Evolutionary conservation across 371 early-diverging fungal genomes (phyloP).

Genomic region (Nematocida homosporus): DNA sequence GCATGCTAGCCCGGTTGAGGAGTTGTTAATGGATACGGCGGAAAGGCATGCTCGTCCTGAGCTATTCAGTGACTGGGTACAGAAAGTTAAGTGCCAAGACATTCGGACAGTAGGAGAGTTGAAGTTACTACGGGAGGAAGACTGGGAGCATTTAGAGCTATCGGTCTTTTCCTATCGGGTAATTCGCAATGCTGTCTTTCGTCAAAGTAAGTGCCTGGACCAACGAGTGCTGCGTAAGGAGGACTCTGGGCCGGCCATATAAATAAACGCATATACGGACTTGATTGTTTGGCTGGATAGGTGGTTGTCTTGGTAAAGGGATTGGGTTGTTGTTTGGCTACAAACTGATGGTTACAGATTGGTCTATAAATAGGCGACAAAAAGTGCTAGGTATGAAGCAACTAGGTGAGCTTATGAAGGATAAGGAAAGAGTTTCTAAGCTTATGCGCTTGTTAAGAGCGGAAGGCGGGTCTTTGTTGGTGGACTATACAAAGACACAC

Average conservation of each 20-base stretch:
- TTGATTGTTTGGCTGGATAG: too few relatives aligned
- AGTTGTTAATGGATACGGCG: constrained; percentile 60
- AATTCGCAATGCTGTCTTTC: constrained; percentile 64
- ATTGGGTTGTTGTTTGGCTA: too few relatives aligned
- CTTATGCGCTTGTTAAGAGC: constrained; percentile 34
- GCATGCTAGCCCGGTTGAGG: constrained; percentile 56
- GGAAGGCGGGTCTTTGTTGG: constrained; percentile 52
- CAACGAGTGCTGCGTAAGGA: too few relatives aligned
- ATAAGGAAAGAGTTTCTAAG: constrained; percentile 45
- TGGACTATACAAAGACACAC: constrained; percentile 67
- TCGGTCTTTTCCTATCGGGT: constrained; percentile 65
- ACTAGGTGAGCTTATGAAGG: constrained; percentile 42
- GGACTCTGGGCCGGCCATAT: too few relatives aligned
- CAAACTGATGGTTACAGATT: constrained; percentile 13
- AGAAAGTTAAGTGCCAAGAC: constrained; percentile 65
- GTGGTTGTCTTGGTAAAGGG: too few relatives aligned
- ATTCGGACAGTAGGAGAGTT: constrained; percentile 67
- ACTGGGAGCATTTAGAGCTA: constrained; percentile 66
- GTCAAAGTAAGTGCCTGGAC: too few relatives aligned
- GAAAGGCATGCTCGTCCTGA: constrained; percentile 52
- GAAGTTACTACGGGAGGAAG: constrained; percentile 62
- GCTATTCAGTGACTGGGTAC: constrained; percentile 60
- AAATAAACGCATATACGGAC: too few relatives aligned
- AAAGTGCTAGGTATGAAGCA: constrained; percentile 26
- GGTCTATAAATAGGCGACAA: constrained; percentile 5